These are phyloP conservation scores for Vitis cinerea DNA, from an alignment of 164 flowering plant genomes.

Conservation along the genomic window DNA sequence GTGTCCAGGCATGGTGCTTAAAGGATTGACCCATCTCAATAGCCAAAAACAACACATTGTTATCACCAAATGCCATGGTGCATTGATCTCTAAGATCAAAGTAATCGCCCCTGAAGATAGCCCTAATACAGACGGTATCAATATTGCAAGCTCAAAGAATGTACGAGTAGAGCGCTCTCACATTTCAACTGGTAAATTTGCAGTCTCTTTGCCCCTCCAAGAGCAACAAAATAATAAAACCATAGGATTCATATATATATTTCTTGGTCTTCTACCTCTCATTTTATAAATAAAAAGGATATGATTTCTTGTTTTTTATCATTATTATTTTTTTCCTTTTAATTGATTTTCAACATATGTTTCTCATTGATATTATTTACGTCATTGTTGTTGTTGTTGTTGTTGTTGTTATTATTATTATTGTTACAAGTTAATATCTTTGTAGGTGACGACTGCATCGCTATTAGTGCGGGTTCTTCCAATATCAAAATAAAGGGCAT, in stretches of 20 bases:
- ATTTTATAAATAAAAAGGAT: not conserved
- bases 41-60: slow-evolving; percentile 1
- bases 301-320: not conserved
- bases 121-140: not conserved
- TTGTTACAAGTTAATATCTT: not conserved
- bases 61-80: not conserved
- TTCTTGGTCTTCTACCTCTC: too few species aligned
- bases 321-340: not conserved
- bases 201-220: not conserved
- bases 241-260: not conserved
- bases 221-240: not conserved
- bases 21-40: not conserved
- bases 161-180: not conserved
- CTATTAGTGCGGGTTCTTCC: slow-evolving; percentile 1
- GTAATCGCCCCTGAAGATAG: not conserved
- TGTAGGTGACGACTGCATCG: slow-evolving; percentile 5
- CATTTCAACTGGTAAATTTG: not conserved
- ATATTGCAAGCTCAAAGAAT: not conserved
- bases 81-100: not conserved
- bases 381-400: not conserved
- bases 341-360: not conserved
- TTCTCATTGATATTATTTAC: not conserved
- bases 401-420: not conserved
- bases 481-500: not conserved
- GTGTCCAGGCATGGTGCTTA: not conserved